Percentiles rank a stretch among this genome's conserved stretches.
Conservation (phyloP, 139 green algal species). For the Chlamydomonas applanata region DNA sequence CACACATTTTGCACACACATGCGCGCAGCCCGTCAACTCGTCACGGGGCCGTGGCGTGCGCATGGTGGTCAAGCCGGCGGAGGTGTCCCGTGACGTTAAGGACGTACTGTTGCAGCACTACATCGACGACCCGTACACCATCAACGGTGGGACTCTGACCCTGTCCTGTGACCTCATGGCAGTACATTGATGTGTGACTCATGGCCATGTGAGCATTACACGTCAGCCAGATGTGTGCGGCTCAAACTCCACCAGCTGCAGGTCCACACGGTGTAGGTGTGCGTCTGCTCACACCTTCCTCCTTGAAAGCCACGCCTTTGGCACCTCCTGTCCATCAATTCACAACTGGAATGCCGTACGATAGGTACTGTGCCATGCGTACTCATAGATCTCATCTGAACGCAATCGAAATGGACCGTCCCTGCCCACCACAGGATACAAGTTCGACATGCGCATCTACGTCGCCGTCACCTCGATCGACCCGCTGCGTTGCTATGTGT, state of each 20-base stretch:
- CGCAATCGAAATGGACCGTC: too few species aligned
- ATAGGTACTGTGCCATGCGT: too few species aligned
- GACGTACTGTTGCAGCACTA: slow-evolving; percentile 71
- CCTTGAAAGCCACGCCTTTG: too few species aligned
- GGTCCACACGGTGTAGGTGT: too few species aligned
- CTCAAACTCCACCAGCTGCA: too few species aligned
- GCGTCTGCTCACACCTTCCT: too few species aligned
- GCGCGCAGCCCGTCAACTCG: slow-evolving; percentile 40
- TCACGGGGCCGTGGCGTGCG: slow-evolving; percentile 56
- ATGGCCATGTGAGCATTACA: background rate
- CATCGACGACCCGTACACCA: slow-evolving; percentile 60
- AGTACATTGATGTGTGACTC: background rate
- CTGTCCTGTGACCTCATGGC: too few species aligned
- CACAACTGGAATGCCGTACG: too few species aligned
- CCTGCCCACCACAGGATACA: slow-evolving; percentile 37
- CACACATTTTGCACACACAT: background rate
- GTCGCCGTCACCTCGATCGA: slow-evolving; percentile 55
- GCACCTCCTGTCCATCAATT: too few species aligned
- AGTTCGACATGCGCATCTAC: slow-evolving; percentile 67
- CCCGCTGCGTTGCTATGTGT: slow-evolving; percentile 65
- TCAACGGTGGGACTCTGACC: slow-evolving; percentile 31
- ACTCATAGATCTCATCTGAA: too few species aligned
- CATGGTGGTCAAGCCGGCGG: slow-evolving; percentile 42
- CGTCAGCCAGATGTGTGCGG: background rate
- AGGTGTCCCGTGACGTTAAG: slow-evolving; percentile 45